Conservation (phyloP, 2,329 filamentous ascomycete genomes). For the Neonectria punicea region DNA sequence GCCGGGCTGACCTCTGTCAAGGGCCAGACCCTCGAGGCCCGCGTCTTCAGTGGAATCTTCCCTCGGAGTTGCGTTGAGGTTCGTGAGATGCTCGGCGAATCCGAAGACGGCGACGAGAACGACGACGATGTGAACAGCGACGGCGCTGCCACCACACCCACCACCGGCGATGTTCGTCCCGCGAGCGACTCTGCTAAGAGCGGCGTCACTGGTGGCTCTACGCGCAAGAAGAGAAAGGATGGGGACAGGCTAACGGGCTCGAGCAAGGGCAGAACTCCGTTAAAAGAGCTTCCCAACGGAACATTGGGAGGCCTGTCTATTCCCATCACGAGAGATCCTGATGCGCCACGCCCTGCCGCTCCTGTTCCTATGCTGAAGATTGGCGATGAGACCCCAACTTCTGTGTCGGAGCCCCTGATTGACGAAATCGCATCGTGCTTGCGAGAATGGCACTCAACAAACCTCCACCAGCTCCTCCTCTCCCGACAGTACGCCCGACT, state of each 20-base stretch:
- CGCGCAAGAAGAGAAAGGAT: constrained; percentile 51
- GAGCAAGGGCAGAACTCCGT: constrained; percentile 43
- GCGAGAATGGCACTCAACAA: constrained; percentile 98
- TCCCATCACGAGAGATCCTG: constrained; percentile 68
- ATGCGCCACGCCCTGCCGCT: constrained; percentile 81
- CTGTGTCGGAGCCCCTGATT: constrained; percentile 86
- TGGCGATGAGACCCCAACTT: constrained; percentile 95
- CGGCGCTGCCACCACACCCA: constrained; percentile 40
- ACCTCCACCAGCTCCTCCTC: constrained; percentile 90
- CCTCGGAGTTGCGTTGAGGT: constrained; percentile 95
- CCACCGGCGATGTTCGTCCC: constrained; percentile 43
- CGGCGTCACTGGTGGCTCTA: constrained; percentile 55
- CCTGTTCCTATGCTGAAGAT: constrained; percentile 98
- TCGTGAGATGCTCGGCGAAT: constrained; percentile 87
- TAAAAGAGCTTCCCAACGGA: constrained; percentile 53
- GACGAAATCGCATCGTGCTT: constrained; percentile 98
- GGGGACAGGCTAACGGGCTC: constrained; percentile 41
- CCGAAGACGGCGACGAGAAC: constrained; percentile 63
- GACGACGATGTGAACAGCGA: constrained; percentile 50
- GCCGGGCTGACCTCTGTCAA: constrained; percentile 90
- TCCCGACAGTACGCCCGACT: constrained; percentile 83
- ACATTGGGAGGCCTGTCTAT: constrained; percentile 56
- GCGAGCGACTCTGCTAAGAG: constrained; percentile 65
- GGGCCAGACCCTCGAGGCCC: constrained; percentile 92
- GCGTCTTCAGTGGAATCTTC: constrained; percentile 99